A percentile compares a stretch with the other conserved stretches of the same genome.
Evolutionary conservation across 1,139 yeast species (phyloP).

Genomic region (Arxiozyma telluris): DNA sequence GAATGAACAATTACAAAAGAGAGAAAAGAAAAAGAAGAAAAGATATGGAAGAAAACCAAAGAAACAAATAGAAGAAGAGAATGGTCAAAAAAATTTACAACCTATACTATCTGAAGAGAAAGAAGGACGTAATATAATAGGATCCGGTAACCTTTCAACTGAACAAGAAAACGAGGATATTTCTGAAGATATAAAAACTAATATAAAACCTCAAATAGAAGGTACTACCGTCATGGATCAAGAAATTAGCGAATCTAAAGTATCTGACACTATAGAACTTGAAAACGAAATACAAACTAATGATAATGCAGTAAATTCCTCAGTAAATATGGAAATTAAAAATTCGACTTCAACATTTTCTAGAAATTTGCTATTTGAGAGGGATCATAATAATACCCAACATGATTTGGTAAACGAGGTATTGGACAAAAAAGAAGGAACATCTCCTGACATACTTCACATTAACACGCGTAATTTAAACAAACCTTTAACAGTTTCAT

Average conservation of each 20-base stretch:
- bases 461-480: too few relatives aligned
- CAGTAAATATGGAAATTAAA: too few relatives aligned
- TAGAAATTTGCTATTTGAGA: background rate
- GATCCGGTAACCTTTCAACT: background rate
- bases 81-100: constrained; percentile 6
- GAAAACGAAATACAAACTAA: background rate
- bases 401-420: background rate
- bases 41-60: constrained; percentile 36
- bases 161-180: background rate
- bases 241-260: background rate
- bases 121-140: constrained; percentile 11
- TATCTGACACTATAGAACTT: background rate
- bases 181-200: background rate
- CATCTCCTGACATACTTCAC: background rate
- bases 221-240: background rate
- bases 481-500: background rate
- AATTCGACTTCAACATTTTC: background rate
- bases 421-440: too few relatives aligned
- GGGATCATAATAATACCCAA: background rate
- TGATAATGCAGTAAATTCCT: background rate
- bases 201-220: background rate
- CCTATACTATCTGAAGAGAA: constrained; percentile 11
- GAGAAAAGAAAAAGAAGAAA: constrained; percentile 35
- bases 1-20: constrained; percentile 34
- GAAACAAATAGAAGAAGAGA: constrained; percentile 4